phyloP scores from a whole-genome alignment of 2,329 filamentous ascomycete species.

The Dendryphion nanum region DNA sequence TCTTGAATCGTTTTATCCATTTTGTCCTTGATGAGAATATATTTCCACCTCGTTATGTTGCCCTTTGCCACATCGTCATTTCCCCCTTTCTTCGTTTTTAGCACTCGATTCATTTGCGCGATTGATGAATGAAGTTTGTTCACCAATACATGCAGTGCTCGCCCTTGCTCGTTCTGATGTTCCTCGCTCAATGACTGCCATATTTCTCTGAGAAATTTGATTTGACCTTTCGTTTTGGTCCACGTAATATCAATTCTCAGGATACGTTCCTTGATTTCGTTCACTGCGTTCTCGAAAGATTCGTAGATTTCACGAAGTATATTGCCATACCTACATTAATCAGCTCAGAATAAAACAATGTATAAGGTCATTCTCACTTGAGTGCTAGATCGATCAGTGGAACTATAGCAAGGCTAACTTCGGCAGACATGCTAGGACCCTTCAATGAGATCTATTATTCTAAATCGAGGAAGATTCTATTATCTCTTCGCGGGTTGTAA shows the following conservation, averaged over 20 bases:
- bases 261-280: slow-evolving; percentile 4
- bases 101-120: background rate
- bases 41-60: slow-evolving; percentile 4
- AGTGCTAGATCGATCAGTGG: slow-evolving; percentile 5
- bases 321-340: slow-evolving; percentile 4
- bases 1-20: slow-evolving; percentile 3
- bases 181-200: slow-evolving; percentile 5
- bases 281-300: slow-evolving; percentile 1
- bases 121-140: slow-evolving; percentile 4
- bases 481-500: too few species aligned
- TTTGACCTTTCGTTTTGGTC: slow-evolving; percentile 2
- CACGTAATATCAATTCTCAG: slow-evolving; percentile 4
- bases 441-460: too few species aligned
- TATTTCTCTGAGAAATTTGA: slow-evolving; percentile 5
- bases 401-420: slow-evolving; percentile 3
- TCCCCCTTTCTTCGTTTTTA: slow-evolving; percentile 1
- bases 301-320: slow-evolving; percentile 4
- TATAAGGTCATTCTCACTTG: slow-evolving; percentile 3
- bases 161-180: slow-evolving; percentile 2
- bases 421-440: slow-evolving; percentile 6
- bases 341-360: background rate
- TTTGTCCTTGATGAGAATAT: slow-evolving; percentile 1
- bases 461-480: too few species aligned
- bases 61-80: background rate
- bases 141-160: slow-evolving; percentile 1